Evolutionary conservation across 2,329 filamentous ascomycete species (phyloP), one percentile per base, ranked within the genome.

Genomic region (Talaromyces piceae): DNA sequence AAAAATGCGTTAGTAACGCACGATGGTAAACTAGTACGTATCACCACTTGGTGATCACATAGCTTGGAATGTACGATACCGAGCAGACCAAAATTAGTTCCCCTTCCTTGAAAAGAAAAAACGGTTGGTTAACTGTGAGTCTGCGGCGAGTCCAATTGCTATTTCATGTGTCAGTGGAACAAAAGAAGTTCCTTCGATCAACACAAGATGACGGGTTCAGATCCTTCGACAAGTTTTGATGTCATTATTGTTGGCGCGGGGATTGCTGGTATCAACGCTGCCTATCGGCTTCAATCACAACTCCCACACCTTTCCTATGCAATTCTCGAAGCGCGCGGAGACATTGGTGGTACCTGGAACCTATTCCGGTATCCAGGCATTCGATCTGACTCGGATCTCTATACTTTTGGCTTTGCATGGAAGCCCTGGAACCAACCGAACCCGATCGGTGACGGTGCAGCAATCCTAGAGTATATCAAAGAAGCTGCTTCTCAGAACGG

Each of bases 271-370:
- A 83, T 88, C 68, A 87, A 87, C 57, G 72, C 79, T 11, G 84
- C 79, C 11, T 87, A 88, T 61, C 78, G 81, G n/a, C 57, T 87
- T 2, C 80, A 86, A 56, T 72, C 72, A 0, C 64, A 73, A 8
- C 66, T 81, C 4, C 79, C 82, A 0, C 61, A 70, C 27, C 66
- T 73, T 25, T 75, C 62, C 0, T 88, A 84, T 60, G 73, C 77
- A 8, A 79, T 89, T 27, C 74, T 89, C 16, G 86, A 89, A 63
- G 74, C 72, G 1, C 79, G 86, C 23, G 71, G 75, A 45, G 69
- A 73, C 25, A 73, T 88, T 8, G 86, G 86, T 4, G 86, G 86
- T 1, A 89, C 86, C 1, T 89, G 86, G 86, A 80, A 83, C 57
- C 67, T 88, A 1, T 89, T 87, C 70, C 77, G 75, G 33, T 89